These are phyloP conservation scores for Datisca glomerata DNA, from an alignment of 306 rosid species.

Conservation along the genomic window DNA sequence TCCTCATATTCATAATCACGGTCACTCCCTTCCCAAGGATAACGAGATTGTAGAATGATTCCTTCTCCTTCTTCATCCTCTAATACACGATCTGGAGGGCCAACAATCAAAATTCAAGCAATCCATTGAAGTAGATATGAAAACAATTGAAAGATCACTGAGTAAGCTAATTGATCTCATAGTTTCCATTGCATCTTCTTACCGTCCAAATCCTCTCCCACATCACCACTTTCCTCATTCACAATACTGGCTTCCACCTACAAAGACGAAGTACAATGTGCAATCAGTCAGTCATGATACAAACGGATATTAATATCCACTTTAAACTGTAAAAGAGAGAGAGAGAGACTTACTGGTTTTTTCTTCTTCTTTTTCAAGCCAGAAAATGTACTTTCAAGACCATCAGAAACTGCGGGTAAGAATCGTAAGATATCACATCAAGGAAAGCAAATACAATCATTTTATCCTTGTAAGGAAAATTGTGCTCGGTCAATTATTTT, in stretches of 20 bases:
- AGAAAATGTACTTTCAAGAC: conserved; percentile 56
- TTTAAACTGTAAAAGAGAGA: background rate
- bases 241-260: conserved; percentile 66
- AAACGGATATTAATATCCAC: background rate
- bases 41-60: conserved; percentile 23
- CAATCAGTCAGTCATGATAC: too few species aligned
- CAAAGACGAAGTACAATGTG: conserved; percentile 11
- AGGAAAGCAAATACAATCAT: too few species aligned
- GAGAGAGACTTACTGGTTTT: conserved; percentile 50
- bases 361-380: conserved; percentile 94
- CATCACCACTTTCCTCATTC: conserved; percentile 52
- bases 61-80: conserved; percentile 60
- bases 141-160: background rate
- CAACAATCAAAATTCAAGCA: conserved; percentile 4
- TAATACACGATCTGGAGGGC: conserved; percentile 35
- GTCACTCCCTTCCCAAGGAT: conserved; percentile 94
- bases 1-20: conserved; percentile 85
- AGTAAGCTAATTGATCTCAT: too few species aligned
- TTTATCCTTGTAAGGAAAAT: too few species aligned
- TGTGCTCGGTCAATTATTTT: background rate
- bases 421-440: background rate
- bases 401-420: conserved; percentile 66
- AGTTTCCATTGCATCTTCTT: conserved; percentile 10
- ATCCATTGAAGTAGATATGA: background rate
- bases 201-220: conserved; percentile 63